A percentile compares a stretch with the other conserved stretches of the same genome.
phyloP scores from a whole-genome alignment of 2,329 filamentous ascomycete species.

The Ascomycota sp. region DNA sequence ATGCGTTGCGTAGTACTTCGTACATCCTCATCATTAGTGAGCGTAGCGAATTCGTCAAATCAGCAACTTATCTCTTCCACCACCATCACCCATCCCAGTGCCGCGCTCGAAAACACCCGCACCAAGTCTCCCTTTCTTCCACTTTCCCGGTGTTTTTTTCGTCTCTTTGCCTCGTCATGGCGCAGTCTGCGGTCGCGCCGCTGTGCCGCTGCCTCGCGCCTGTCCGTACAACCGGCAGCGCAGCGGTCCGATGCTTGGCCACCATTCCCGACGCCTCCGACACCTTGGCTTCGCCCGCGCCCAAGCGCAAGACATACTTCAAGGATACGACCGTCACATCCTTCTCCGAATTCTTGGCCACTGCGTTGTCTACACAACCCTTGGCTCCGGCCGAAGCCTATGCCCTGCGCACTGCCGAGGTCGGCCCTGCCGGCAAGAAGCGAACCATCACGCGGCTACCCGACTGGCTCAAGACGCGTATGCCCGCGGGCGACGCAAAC shows the following conservation, averaged over 20 bases:
- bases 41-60: too few relatives aligned
- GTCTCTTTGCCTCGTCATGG: background rate
- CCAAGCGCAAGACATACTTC: constrained; percentile 30
- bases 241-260: constrained; percentile 18
- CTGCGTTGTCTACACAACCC: constrained; percentile 18
- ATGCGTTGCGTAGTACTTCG: too few relatives aligned
- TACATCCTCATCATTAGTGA: too few relatives aligned
- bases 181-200: background rate
- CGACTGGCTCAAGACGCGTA: constrained; percentile 88
- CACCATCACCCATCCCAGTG: too few relatives aligned
- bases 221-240: too few relatives aligned
- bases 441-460: constrained; percentile 57
- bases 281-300: constrained; percentile 6
- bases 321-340: constrained; percentile 35
- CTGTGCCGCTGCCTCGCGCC: background rate
- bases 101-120: too few relatives aligned
- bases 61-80: too few relatives aligned
- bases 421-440: constrained; percentile 41
- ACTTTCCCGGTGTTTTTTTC: too few relatives aligned
- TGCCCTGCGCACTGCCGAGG: constrained; percentile 39
- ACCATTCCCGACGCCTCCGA: constrained; percentile 19
- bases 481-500: constrained; percentile 61
- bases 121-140: too few relatives aligned
- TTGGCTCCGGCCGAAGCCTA: constrained; percentile 34
- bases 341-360: constrained; percentile 35